phyloP scores from a whole-genome alignment of 805 yeast species.

The Monosporozyma aquatica region DNA sequence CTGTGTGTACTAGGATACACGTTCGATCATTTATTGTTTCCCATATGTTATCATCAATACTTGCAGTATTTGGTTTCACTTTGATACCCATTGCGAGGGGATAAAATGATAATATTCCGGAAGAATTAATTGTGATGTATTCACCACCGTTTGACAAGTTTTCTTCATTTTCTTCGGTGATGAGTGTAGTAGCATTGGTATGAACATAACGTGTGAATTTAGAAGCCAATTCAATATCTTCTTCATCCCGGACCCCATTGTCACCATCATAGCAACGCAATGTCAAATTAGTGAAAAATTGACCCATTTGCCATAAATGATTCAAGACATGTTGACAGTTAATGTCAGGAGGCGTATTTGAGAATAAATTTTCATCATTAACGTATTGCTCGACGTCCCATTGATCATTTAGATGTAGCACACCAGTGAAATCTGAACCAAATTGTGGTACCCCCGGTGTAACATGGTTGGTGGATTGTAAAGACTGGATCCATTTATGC shows the following conservation, averaged over 20 bases:
- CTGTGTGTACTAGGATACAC: conserved; percentile 26
- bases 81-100: conserved; percentile 22
- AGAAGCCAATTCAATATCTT: neutral
- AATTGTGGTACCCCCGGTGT: conserved; percentile 16
- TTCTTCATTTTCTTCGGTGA: conserved; percentile 1
- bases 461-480: neutral
- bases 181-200: too few relatives aligned
- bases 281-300: neutral
- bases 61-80: conserved; percentile 18
- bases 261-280: neutral
- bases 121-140: conserved; percentile 11
- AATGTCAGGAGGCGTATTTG: neutral
- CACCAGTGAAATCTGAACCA: conserved; percentile 25
- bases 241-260: neutral
- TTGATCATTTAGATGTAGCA: conserved; percentile 11
- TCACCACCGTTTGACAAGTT: conserved; percentile 5
- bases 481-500: neutral
- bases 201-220: conserved; percentile 16
- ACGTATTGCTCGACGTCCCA: conserved; percentile 23
- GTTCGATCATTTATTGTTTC: conserved; percentile 17
- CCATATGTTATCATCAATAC: conserved; percentile 24
- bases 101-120: conserved; percentile 23
- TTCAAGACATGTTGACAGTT: neutral
- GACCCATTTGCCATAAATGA: neutral
- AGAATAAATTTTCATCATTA: conserved; percentile 2